Evolutionary conservation across 2,329 filamentous ascomycete genomes (phyloP), one percentile per base, ranked within the genome.

Genomic region (Alternaria panax): DNA sequence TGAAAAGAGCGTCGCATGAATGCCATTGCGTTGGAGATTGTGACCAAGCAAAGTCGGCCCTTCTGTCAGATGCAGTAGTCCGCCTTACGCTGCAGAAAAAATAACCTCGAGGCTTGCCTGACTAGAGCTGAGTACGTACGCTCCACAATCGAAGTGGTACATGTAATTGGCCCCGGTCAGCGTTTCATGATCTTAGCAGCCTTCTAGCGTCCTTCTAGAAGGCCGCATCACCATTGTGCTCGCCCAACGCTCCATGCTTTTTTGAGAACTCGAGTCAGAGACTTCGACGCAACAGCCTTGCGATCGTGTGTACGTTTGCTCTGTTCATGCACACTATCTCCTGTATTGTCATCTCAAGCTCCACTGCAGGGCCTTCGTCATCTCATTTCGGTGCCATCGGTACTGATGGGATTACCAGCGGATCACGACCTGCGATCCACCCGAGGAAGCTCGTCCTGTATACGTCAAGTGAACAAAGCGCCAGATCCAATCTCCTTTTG

Each of bases 171-270:
- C 47, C 51, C 62, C 56, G 60, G 60, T 59, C 64, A 61, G 54
- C 53, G 71, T 73, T 69, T 74, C 71, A 71, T 63, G 46, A 67
- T 59, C 6, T 54, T 72, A 73, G 68, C 52, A 57, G 34, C 59
- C 64, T 74, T 75, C 72, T 73, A 74, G 70, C 65, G 64, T 55
- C 58, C 54, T 73, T 72, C 71, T 52, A 70, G 71, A 72, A 71
- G 16, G 36, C 28, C 50, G 57, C 60, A 62, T 54, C 65, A 57
- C 48, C 9, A 58, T 46, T 63, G 45, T 68, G 38, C 64, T 72
- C 71, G 66, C 70, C 72, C 64, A 65, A 58, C 30, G 62, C 65
- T 66, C 71, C 63, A 73, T 70, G 66, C 63, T 66, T 59, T 48
- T 24, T 40, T 20, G 7, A n/a, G 25, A 46, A 56, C 62, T 62